Evolutionary conservation across 768 basidiomycete species (phyloP), one percentile per base, ranked within the genome.

Genomic region (Pluteus cervinus): DNA sequence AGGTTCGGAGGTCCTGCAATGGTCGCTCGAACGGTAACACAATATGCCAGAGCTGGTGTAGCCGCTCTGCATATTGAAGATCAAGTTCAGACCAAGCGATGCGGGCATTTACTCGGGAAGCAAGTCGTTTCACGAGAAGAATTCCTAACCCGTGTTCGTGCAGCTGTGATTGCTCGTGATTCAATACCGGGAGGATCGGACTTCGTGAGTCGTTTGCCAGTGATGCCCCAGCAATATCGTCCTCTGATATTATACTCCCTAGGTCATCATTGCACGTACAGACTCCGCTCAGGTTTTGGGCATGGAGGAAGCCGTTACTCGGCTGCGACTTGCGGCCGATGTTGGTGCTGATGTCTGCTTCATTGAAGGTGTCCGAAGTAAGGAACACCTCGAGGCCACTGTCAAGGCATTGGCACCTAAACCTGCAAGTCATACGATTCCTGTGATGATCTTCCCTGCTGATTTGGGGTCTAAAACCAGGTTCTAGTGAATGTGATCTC

Each of bases 71-170:
- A 87, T 54, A 86, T 87, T 25, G 84, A 87, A 56, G 84, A 86
- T 50, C 84, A 87, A 58, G 81, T 86, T 1, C 85, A 86, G 54
- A 86, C 81, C 1, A 86, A 86, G 56, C 75, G 84, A 39, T 87
- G 84, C 42, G 84, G 86, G 1, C 86, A 87, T 53, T 61, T 87
- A 29, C 68, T 84, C 53, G 85, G 86, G 33, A 88, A 88, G 57
- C 82, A 86, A 53, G 82, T 87, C 29, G 83, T 87, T 24, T 83
- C 81, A 5, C 73, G 81, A 1, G 83, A 86, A 50, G 85, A 83
- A 51, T 82, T 82, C 44, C 35, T 84, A 20, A 80, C 75, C 7
- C 78, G 84, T 26, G 79, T 87, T 46, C 79, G 83, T 28, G 83
- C 85, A 9, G 85, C 85, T 3, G 82, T 86, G 31, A 71, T 78